Evolutionary conservation across 1,284 basidiomycete genomes (phyloP).

Genomic region (Fomitopsis palustris): DNA sequence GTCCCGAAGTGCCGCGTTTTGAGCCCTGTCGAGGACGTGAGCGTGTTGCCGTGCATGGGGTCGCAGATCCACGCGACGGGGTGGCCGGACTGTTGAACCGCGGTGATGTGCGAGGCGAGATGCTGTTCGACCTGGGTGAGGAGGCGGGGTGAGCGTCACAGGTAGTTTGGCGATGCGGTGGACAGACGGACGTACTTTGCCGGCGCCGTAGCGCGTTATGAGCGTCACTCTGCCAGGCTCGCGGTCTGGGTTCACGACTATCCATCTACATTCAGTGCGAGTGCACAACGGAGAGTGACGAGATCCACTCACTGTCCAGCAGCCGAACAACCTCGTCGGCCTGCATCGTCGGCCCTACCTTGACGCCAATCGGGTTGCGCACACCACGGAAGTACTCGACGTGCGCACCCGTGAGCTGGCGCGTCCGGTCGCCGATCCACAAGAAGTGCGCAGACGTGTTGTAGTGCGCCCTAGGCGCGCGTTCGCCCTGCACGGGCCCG

Average conservation of each 20-base stretch:
- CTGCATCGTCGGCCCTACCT: constrained; percentile 89
- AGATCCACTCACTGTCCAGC: constrained; percentile 61
- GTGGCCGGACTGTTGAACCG: constrained; percentile 79
- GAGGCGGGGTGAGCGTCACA: background rate
- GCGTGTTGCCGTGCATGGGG: constrained; percentile 96
- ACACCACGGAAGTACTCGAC: constrained; percentile 96
- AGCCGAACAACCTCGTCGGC: constrained; percentile 79
- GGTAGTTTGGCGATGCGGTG: background rate
- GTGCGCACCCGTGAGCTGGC: constrained; percentile 90
- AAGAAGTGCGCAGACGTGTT: constrained; percentile 92
- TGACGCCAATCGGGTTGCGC: constrained; percentile 94
- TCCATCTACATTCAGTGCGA: background rate
- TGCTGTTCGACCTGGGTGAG: constrained; percentile 63
- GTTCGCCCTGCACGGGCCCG: background rate
- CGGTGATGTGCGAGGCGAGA: constrained; percentile 81
- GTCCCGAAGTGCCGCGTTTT: constrained; percentile 92
- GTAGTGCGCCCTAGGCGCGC: constrained; percentile 51
- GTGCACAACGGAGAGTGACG: background rate
- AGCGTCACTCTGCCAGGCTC: constrained; percentile 85
- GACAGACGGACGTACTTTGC: constrained; percentile 55
- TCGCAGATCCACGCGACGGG: constrained; percentile 94
- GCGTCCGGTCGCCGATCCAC: constrained; percentile 97
- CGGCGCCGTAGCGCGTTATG: constrained; percentile 91
- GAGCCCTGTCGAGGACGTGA: constrained; percentile 70
- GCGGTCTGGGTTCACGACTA: constrained; percentile 84